A percentile compares a stretch with the other conserved stretches of the same genome.
Conservation (phyloP, 2,329 filamentous ascomycete genomes). For the Laburnicola sp. region DNA sequence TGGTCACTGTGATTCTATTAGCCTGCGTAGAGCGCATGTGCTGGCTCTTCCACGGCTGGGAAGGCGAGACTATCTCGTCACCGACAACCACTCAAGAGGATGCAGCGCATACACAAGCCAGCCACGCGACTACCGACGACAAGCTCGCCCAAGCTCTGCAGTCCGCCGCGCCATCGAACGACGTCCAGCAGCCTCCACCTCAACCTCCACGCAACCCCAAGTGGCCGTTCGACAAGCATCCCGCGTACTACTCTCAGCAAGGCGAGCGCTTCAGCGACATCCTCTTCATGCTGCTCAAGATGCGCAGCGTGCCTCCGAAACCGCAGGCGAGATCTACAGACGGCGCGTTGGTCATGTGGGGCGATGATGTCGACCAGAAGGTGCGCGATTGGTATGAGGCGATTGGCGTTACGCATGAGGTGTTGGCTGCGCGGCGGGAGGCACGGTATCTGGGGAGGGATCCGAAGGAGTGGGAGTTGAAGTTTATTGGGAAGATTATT, state of each 20-base stretch:
- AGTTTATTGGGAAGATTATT: slow-evolving; percentile 44
- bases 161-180: slow-evolving; percentile 13
- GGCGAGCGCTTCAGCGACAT: slow-evolving; percentile 62
- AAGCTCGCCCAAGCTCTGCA: slow-evolving; percentile 33
- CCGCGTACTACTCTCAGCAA: slow-evolving; percentile 57
- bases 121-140: slow-evolving; percentile 14
- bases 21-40: slow-evolving; percentile 63
- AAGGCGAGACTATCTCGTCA: slow-evolving; percentile 27
- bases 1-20: slow-evolving; percentile 61
- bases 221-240: slow-evolving; percentile 60
- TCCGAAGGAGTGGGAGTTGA: slow-evolving; percentile 43
- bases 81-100: slow-evolving; percentile 1
- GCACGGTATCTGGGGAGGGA: slow-evolving; percentile 37
- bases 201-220: slow-evolving; percentile 24
- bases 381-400: slow-evolving; percentile 43
- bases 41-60: slow-evolving; percentile 60
- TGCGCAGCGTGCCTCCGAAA: slow-evolving; percentile 55
- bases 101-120: not conserved
- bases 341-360: slow-evolving; percentile 41
- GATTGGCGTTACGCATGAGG: slow-evolving; percentile 32
- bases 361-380: slow-evolving; percentile 36
- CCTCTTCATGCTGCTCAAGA: slow-evolving; percentile 60
- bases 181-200: too few relatives aligned
- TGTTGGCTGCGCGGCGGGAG: slow-evolving; percentile 34
- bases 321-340: slow-evolving; percentile 37